phyloP scores from a whole-genome alignment of 257 asterid species.

The Solanum virginianum region DNA sequence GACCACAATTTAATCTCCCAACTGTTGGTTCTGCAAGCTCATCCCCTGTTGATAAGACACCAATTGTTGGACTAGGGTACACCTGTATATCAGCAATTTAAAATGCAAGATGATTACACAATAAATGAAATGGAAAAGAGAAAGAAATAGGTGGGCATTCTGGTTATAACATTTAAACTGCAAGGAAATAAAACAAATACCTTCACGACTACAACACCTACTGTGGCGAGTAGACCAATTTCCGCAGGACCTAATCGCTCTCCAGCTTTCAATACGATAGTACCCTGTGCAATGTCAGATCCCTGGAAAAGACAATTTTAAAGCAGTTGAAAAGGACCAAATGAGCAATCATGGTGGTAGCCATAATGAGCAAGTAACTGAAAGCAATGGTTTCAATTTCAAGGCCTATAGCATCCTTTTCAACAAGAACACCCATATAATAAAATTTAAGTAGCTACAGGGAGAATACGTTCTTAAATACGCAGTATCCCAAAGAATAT shows the following conservation, averaged over 20 bases:
- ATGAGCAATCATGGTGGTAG: not conserved
- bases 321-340: not conserved
- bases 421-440: not conserved
- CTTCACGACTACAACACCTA: constrained; percentile 59
- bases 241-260: constrained; percentile 78
- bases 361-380: not conserved
- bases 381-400: not conserved
- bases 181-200: constrained; percentile 18
- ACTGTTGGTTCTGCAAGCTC: constrained; percentile 79
- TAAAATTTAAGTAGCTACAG: not conserved
- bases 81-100: constrained; percentile 32
- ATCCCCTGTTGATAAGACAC: constrained; percentile 87
- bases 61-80: constrained; percentile 62
- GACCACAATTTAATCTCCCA: constrained; percentile 58
- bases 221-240: constrained; percentile 86
- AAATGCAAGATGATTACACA: not conserved
- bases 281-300: constrained; percentile 69
- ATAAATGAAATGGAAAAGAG: constrained; percentile 6
- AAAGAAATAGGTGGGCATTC: not conserved
- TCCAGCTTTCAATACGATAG: constrained; percentile 70
- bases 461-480: not conserved
- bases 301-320: constrained; percentile 34
- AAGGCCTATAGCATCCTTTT: not conserved
- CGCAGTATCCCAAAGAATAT: not conserved
- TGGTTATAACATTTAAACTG: not conserved